phyloP scores from a whole-genome alignment of 306 rosid genomes.

The Rubus idaeus region DNA sequence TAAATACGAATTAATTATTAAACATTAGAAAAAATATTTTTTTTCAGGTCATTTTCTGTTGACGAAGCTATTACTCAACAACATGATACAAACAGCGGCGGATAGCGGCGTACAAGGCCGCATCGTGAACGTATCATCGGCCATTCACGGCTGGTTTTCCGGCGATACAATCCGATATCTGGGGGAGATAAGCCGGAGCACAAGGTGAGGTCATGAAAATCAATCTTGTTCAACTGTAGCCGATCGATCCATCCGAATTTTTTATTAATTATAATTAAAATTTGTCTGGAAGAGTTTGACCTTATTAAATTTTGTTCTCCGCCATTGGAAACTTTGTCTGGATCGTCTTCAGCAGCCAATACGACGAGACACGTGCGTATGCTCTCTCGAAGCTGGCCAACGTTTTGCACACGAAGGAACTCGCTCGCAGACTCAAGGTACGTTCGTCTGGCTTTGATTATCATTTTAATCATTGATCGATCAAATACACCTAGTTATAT shows the following conservation, averaged over 20 bases:
- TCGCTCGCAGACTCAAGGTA: constrained; percentile 74
- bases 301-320: not conserved
- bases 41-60: constrained; percentile 76
- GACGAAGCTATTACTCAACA: constrained; percentile 61
- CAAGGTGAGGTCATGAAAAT: constrained; percentile 33
- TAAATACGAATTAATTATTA: not conserved
- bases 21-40: not conserved
- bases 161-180: constrained; percentile 65
- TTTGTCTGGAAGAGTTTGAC: constrained; percentile 12
- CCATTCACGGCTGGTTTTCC: constrained; percentile 76
- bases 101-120: constrained; percentile 62
- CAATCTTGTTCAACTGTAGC: too few relatives aligned
- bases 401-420: constrained; percentile 80
- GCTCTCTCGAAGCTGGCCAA: constrained; percentile 99
- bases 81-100: constrained; percentile 69
- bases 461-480: not conserved
- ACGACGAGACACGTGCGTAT: constrained; percentile 96
- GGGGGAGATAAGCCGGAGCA: constrained; percentile 49
- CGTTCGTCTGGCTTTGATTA: not conserved
- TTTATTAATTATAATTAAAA: not conserved
- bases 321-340: not conserved
- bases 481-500: not conserved
- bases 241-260: not conserved
- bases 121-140: constrained; percentile 82
- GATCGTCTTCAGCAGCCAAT: constrained; percentile 41